Evolutionary conservation across 768 basidiomycete genomes (phyloP).

Genomic region (Galerina marginata): DNA sequence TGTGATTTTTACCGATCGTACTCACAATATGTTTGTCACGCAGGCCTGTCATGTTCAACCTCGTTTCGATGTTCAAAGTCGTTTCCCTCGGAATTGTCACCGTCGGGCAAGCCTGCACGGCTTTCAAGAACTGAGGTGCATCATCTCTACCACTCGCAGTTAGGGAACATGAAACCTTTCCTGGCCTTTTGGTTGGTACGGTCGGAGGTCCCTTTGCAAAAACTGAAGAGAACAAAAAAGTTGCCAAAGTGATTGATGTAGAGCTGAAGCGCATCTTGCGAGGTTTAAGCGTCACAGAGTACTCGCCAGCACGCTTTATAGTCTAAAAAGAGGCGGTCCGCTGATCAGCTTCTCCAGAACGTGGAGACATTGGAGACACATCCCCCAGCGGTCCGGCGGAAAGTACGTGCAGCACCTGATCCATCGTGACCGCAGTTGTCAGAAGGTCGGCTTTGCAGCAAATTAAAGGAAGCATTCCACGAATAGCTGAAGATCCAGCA

Average conservation of each 20-base stretch:
- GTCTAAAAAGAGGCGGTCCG: slow-evolving; percentile 12
- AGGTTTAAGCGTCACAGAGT: neutral
- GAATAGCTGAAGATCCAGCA: too few species aligned
- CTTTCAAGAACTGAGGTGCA: slow-evolving; percentile 50
- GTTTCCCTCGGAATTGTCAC: slow-evolving; percentile 49
- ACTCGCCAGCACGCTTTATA: slow-evolving; percentile 9
- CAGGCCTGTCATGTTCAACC: slow-evolving; percentile 59
- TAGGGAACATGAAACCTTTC: slow-evolving; percentile 42
- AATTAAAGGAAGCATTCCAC: too few species aligned
- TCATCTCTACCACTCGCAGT: slow-evolving; percentile 54
- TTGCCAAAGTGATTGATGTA: slow-evolving; percentile 8
- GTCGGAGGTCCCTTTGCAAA: slow-evolving; percentile 6
- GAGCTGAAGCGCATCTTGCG: slow-evolving; percentile 16
- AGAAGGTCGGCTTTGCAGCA: too few species aligned
- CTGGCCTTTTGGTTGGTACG: slow-evolving; percentile 3
- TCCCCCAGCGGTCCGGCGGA: slow-evolving; percentile 10
- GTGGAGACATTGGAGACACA: neutral
- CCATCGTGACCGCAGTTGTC: too few species aligned
- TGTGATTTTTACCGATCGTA: neutral
- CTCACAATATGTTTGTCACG: slow-evolving; percentile 54
- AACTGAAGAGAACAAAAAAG: slow-evolving; percentile 4
- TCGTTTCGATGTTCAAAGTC: slow-evolving; percentile 55
- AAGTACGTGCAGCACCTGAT: too few species aligned
- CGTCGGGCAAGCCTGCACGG: slow-evolving; percentile 45
- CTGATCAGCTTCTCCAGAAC: neutral